Evolutionary conservation across 108 stramenopile species (phyloP), one percentile per base, ranked within the genome.

Genomic region (Conticribra weissflogii): DNA sequence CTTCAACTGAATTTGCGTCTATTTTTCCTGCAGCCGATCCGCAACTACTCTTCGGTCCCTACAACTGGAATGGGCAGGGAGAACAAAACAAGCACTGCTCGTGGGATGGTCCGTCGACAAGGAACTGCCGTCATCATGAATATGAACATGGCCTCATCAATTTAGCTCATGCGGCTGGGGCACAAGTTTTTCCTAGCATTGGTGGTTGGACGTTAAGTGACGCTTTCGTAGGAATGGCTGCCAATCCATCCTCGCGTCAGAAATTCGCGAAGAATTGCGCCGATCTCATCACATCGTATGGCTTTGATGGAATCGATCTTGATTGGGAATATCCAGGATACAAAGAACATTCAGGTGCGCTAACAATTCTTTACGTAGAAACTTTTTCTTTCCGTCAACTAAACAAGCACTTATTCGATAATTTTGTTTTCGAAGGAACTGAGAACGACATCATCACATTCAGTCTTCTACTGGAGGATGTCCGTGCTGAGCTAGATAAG

Each of bases 281-380:
- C 0, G 31, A 30, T 27, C 54, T 77, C 24, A 59, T 67, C 56
- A 9, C 18, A 31, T 54, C 55, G 25, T 77, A 77, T 34, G 28
- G n/a, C 19, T 77, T 77, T 31, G 62, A 77, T 63, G 76, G 75
- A 4, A 63, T 77, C 27, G 76, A 77, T 48, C 70, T 77, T 32
- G 76, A 77, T 51, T 77, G 76, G 76, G 76, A 77, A 55, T 79
- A 73, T 70, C 74, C 80, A 31, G 74, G 80, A 0, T 76, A 57
- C 21, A 49, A 21, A 0, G 74, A 76, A n/a, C 76, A 81, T 54
- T n/a, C n/a, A n/a, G n/a, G n/a, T n/a, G n/a, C n/a, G n/a, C n/a
- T n/a, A n/a, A n/a, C n/a, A n/a, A n/a, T n/a, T n/a, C n/a, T n/a
- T n/a, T n/a, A n/a, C n/a, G n/a, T n/a, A n/a, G n/a, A n/a, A n/a